Evolutionary conservation across 148 eudicot species (phyloP), one percentile per base, ranked within the genome.

Genomic region (Pharnaceum exiguum): DNA sequence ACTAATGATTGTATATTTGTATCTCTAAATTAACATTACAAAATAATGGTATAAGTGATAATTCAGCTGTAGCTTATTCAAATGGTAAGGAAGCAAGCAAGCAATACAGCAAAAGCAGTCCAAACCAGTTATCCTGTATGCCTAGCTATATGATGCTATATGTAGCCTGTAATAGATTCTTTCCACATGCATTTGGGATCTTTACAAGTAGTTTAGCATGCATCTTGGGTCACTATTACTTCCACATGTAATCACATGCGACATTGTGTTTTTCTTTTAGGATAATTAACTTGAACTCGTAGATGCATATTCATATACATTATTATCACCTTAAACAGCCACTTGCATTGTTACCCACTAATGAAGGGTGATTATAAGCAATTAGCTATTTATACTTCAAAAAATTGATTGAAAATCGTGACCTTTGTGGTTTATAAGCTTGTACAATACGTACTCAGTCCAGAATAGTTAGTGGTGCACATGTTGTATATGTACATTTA

Each of bases 211-310:
- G 59, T 60, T 68, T 42, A 52, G 56, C 43, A 29, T 37, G 49
- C 31, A 46, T 23, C 37, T 55, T 53, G 18, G 51, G 67, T 69
- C 56, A 54, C 67, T 15, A 54, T 69, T 60, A 69, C 67, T 61
- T 48, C 54, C 73, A 69, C 73, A 69, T 61, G 67, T 69, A 11
- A 61, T 61, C 67, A 69, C 67, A 55, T 69, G 73, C 66, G 44
- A 10, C 24, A 16, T 30, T 17, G 10, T 22, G 24, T 55, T 55
- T 2, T 52, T 24, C 43, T 16, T 25, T 51, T 17, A 23, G 15
- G 2, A n/a, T n/a, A n/a, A n/a, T n/a, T n/a, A n/a, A n/a, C n/a
- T n/a, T n/a, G n/a, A n/a, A n/a, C n/a, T n/a, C n/a, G n/a, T n/a
- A n/a, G n/a, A n/a, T n/a, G n/a, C n/a, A n/a, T n/a, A n/a, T n/a